A percentile compares a stretch with the other conserved stretches of the same genome.
Evolutionary conservation across 768 basidiomycete genomes (phyloP).

Genomic region (Leucosporidium creatinivorum): DNA sequence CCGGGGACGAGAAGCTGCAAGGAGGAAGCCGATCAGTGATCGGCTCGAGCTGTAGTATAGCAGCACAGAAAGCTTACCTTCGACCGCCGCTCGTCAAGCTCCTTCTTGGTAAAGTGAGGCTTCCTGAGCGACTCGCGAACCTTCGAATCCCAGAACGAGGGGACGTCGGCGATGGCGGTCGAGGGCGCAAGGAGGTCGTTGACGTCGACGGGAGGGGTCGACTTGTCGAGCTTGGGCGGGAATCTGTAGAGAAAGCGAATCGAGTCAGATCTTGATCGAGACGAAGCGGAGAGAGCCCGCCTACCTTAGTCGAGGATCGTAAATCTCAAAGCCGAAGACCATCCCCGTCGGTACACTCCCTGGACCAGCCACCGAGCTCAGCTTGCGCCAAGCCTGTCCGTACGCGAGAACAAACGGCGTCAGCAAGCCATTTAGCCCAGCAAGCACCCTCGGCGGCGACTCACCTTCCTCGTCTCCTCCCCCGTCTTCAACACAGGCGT

Average conservation of each 20-base stretch:
- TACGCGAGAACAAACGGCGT: background rate
- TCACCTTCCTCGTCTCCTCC: slow-evolving; percentile 8
- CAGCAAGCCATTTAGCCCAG: too few species aligned
- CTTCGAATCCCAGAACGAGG: slow-evolving; percentile 47
- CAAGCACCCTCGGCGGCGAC: too few species aligned
- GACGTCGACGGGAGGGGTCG: background rate
- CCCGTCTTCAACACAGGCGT: slow-evolving; percentile 37
- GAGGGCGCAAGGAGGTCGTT: background rate
- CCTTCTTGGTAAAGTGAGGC: slow-evolving; percentile 39
- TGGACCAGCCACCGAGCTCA: slow-evolving; percentile 58
- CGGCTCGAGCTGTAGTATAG: too few species aligned
- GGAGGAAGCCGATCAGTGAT: background rate
- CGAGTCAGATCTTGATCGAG: background rate
- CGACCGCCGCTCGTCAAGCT: slow-evolving; percentile 73
- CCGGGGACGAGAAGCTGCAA: slow-evolving; percentile 70
- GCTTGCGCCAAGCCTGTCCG: slow-evolving; percentile 59
- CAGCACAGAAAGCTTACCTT: too few species aligned
- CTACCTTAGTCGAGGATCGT: slow-evolving; percentile 81
- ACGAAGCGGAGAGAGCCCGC: background rate
- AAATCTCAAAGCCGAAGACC: slow-evolving; percentile 67
- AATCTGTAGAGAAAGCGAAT: background rate
- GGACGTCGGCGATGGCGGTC: background rate
- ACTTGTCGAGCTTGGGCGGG: slow-evolving; percentile 10
- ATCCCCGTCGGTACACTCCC: slow-evolving; percentile 65
- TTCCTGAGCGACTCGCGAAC: slow-evolving; percentile 60